Base-by-base conservation (phyloP, 331 rosid species). In the Rhamnella rubrinervis region DNA sequence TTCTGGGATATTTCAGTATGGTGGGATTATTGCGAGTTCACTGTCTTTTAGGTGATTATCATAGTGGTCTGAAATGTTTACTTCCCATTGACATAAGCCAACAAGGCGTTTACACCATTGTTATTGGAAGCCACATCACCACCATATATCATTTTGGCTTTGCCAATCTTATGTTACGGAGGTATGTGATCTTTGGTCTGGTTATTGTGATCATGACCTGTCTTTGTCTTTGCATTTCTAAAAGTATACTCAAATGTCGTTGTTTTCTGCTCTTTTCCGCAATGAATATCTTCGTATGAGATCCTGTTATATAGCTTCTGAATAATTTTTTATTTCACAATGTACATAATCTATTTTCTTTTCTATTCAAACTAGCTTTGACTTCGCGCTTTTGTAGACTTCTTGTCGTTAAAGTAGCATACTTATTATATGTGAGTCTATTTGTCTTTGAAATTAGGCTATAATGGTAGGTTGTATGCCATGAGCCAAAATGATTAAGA, bases 31-130 rank as follows among this genome's bases (percentile, higher is more conserved):
- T 95, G 23, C 84, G 96, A 69, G 96, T 95, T 60, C 99, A 91
- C 77, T 95, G 99, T 75, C 90, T 95, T 19, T 80, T 95, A 73
- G 99, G 97, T 20, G 99, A 95, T 84, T 95, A 95, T 85, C 92
- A 87, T 39, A 91, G 97, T 15, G 97, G 96, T 63, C 80, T 95
- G 58, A 95, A 91, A 75, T 85, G 96, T 74, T 75, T 95, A 69
- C 93, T 68, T 18, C 96, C 99, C 6, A 83, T 95, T 72, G 96
- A 91, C 75, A 86, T 95, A 39, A 91, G 81, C 68, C 99, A 87
- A 71, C 97, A 85, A 66, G 99, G 99, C 25, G 95, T 95, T 70
- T 91, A 81, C 65, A 85, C 85, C 16, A 86, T 70, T 75, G 96
- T 95, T 57, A 91, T 95, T 67, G 99, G 99, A 46, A 86, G 97